phyloP scores from a whole-genome alignment of 2,329 filamentous ascomycete genomes.

The Colletotrichum limetticola region DNA sequence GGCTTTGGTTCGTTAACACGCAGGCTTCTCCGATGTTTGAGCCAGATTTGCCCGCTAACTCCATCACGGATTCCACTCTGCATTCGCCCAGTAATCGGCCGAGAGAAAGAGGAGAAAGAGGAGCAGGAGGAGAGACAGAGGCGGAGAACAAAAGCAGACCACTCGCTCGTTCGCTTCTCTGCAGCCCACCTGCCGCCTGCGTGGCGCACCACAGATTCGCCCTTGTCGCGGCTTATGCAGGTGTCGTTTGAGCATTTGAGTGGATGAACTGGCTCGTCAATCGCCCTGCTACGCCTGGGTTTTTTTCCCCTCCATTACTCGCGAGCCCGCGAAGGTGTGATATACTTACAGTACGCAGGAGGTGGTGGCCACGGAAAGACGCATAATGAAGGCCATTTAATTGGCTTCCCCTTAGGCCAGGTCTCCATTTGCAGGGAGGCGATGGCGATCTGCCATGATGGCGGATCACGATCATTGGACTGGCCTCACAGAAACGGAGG shows the following conservation, averaged over 20 bases:
- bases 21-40: neutral
- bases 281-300: neutral
- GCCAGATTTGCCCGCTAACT: conserved; percentile 1
- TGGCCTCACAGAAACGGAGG: neutral
- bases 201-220: conserved; percentile 7
- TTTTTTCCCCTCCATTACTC: neutral
- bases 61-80: neutral
- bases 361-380: neutral
- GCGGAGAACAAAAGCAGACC: neutral
- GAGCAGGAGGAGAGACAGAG: neutral
- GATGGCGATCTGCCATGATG: neutral
- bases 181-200: neutral
- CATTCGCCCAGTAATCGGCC: conserved; percentile 13
- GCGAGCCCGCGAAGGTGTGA: neutral
- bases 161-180: neutral
- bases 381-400: neutral
- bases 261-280: neutral
- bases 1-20: neutral
- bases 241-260: neutral
- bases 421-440: neutral
- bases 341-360: no score
- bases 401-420: neutral
- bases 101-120: neutral
- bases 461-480: neutral
- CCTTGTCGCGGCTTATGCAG: neutral